Conservation (phyloP, 1,284 basidiomycete species). For the Stereum hirsutum region DNA sequence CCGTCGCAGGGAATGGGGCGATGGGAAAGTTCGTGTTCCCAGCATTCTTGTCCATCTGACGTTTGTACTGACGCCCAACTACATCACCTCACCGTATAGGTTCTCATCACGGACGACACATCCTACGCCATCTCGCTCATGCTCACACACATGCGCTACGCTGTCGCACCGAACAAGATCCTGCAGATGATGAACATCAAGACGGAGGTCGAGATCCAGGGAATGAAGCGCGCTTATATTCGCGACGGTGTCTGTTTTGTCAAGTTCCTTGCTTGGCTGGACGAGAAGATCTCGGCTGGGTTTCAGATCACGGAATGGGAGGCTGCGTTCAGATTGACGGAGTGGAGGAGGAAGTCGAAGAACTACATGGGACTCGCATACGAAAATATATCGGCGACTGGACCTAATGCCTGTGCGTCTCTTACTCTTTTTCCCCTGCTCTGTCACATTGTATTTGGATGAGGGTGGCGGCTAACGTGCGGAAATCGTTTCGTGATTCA, state of each 20-base stretch:
- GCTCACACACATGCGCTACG: constrained; percentile 71
- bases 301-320: constrained; percentile 88
- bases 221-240: constrained; percentile 72
- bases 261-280: constrained; percentile 74
- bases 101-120: constrained; percentile 62
- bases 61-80: constrained; percentile 4
- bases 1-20: constrained; percentile 62
- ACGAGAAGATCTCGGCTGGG: constrained; percentile 67
- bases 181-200: constrained; percentile 83
- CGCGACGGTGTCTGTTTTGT: constrained; percentile 92
- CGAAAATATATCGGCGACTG: constrained; percentile 87
- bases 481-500: constrained; percentile 8
- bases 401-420: constrained; percentile 67
- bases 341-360: constrained; percentile 68
- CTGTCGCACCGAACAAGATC: constrained; percentile 56
- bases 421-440: neutral
- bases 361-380: constrained; percentile 88
- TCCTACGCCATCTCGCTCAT: constrained; percentile 76
- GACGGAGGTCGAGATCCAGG: constrained; percentile 45
- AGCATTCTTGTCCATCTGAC: neutral
- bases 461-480: neutral
- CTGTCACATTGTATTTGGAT: neutral
- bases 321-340: constrained; percentile 77
- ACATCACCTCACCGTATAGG: constrained; percentile 19
- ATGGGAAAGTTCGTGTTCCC: constrained; percentile 46